Conservation (phyloP, 148 eudicot species). For the Rhododendron griersonianum region DNA sequence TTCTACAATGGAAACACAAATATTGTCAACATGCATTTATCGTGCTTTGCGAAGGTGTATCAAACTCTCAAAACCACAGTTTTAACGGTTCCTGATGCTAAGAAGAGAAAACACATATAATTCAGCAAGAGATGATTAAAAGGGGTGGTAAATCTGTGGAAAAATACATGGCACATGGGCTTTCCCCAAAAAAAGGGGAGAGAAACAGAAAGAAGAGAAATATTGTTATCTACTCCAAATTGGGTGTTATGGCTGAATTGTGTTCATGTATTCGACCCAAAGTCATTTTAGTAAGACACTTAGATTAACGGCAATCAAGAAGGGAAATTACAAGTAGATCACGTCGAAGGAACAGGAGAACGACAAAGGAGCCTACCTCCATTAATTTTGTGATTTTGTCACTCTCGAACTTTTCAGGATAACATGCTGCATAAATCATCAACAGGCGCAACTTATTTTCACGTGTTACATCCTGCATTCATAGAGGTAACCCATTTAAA, state of each 20-base stretch:
- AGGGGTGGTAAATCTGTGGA: not conserved
- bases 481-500: not conserved
- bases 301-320: not conserved
- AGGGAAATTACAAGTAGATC: not conserved
- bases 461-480: slow-evolving; percentile 67
- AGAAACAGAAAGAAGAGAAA: not conserved
- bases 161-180: not conserved
- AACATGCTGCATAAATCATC: slow-evolving; percentile 91
- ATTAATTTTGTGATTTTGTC: slow-evolving; percentile 71
- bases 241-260: not conserved
- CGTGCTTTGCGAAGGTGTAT: not conserved
- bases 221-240: not conserved
- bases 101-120: not conserved
- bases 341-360: not conserved
- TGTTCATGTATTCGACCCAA: not conserved
- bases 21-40: not conserved
- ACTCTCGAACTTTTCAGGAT: slow-evolving; percentile 88
- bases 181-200: not conserved
- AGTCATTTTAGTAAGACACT: slow-evolving; percentile 2
- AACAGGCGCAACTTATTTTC: slow-evolving; percentile 82
- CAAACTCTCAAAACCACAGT: not conserved
- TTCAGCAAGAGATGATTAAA: not conserved
- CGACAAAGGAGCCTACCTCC: slow-evolving; percentile 45
- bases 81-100: not conserved
- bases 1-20: not conserved